phyloP scores from a whole-genome alignment of 2,329 filamentous ascomycete species.

The Akanthomyces dipterigenus region DNA sequence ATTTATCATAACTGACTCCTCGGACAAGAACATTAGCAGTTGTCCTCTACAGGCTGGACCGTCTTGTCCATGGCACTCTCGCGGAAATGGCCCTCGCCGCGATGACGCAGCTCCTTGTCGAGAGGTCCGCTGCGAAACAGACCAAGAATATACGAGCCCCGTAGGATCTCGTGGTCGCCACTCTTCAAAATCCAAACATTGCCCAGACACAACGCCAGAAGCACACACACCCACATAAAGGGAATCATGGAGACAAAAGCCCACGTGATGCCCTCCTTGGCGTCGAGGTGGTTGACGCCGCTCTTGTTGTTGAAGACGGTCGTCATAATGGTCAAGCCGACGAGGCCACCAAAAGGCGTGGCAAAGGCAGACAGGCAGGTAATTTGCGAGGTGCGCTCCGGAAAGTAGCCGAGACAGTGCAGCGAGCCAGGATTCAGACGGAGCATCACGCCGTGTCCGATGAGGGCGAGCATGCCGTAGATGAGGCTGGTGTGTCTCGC shows the following conservation, averaged over 20 bases:
- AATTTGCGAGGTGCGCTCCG: slow-evolving; percentile 48
- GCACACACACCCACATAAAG: slow-evolving; percentile 11
- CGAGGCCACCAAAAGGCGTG: slow-evolving; percentile 55
- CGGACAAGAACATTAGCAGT: background rate
- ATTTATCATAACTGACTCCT: too few relatives aligned
- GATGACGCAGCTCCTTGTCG: slow-evolving; percentile 6
- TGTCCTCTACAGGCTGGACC: background rate
- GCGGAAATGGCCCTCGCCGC: background rate
- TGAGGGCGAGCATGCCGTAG: slow-evolving; percentile 60
- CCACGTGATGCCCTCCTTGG: slow-evolving; percentile 9
- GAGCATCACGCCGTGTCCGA: slow-evolving; percentile 55
- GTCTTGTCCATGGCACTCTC: background rate
- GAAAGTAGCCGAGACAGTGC: slow-evolving; percentile 57
- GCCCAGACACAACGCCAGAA: slow-evolving; percentile 3
- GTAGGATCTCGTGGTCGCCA: slow-evolving; percentile 1
- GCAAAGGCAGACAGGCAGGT: slow-evolving; percentile 55
- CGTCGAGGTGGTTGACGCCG: background rate
- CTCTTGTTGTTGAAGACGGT: slow-evolving; percentile 58
- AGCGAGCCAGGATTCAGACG: slow-evolving; percentile 58
- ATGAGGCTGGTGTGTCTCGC: slow-evolving; percentile 41
- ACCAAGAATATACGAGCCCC: background rate
- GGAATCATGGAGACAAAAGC: slow-evolving; percentile 11
- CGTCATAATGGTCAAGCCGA: slow-evolving; percentile 61
- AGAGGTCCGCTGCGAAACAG: background rate
- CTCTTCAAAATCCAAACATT: slow-evolving; percentile 10